Evolutionary conservation across 192 early-diverging fungal species (phyloP).

Genomic region (Allomyces arbusculus): DNA sequence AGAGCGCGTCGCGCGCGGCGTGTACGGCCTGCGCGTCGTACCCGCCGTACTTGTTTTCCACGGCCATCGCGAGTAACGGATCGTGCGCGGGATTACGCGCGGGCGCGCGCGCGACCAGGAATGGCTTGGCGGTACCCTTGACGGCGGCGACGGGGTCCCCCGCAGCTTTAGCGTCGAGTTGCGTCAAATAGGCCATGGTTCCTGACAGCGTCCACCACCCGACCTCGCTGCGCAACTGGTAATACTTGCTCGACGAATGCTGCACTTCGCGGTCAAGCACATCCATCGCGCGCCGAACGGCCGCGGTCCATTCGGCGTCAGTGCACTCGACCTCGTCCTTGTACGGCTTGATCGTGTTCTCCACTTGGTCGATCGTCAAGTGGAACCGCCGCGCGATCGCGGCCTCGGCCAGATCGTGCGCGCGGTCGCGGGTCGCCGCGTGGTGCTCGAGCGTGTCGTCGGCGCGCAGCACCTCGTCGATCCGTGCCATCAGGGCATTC

Average conservation of each 20-base stretch:
- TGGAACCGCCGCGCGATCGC: constrained; percentile 25
- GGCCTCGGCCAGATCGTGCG: no score
- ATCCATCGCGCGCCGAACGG: constrained; percentile 48
- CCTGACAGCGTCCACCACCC: constrained; percentile 62
- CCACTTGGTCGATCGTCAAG: constrained; percentile 83
- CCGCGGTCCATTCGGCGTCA: constrained; percentile 84
- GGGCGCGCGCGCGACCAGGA: no score
- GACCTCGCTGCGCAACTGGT: constrained; percentile 46
- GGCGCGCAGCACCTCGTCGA: no score
- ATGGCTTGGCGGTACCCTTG: no score
- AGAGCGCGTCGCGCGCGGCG: constrained; percentile 57
- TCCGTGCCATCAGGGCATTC: no score
- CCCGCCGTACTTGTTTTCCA: not conserved
- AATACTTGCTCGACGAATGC: constrained; percentile 43
- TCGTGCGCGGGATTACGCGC: no score
- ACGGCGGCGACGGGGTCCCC: no score
- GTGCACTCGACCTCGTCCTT: constrained; percentile 92
- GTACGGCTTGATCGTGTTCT: constrained; percentile 97
- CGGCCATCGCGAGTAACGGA: no score
- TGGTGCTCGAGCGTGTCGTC: no score
- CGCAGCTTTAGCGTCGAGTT: no score
- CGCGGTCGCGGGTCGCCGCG: no score
- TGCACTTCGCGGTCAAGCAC: constrained; percentile 62
- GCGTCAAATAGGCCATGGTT: constrained; percentile 26
- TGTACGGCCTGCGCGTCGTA: constrained; percentile 46